Conservation (phyloP, 2,329 filamentous ascomycete species). For the Diaporthe sp. region DNA sequence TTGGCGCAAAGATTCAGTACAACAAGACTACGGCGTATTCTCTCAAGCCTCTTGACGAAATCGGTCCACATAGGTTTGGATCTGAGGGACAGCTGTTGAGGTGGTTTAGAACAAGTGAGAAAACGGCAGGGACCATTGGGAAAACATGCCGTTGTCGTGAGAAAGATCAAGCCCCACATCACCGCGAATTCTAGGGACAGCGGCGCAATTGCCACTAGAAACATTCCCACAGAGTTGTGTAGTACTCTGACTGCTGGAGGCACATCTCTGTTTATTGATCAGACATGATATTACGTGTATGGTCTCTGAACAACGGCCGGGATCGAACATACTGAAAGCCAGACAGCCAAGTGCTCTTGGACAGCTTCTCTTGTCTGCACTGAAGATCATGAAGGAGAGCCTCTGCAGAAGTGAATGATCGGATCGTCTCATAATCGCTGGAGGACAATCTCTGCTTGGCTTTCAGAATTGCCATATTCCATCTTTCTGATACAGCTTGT, state of each 20-base stretch:
- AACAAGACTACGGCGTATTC: neutral
- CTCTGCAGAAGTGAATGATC: neutral
- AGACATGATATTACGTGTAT: neutral
- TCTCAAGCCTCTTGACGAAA: neutral
- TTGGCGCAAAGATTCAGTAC: neutral
- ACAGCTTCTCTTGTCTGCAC: neutral
- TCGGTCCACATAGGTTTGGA: neutral
- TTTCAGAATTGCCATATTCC: neutral
- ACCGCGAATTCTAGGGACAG: neutral
- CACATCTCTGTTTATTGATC: neutral
- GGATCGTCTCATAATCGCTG: neutral
- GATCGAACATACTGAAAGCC: neutral
- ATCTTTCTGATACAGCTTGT: neutral
- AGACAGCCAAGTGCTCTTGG: neutral
- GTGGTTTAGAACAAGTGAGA: neutral
- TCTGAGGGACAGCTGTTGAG: neutral
- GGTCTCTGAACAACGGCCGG: accelerated
- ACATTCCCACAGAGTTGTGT: neutral
- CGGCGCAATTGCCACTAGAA: neutral
- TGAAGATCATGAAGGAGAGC: neutral
- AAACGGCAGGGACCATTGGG: neutral
- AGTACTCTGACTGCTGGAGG: neutral
- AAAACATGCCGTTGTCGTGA: neutral
- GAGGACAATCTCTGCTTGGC: neutral
- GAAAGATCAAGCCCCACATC: neutral